A percentile compares a stretch with the other conserved stretches of the same genome.
Evolutionary conservation across 768 basidiomycete genomes (phyloP).

Genomic region (Botryobasidium botryosum): DNA sequence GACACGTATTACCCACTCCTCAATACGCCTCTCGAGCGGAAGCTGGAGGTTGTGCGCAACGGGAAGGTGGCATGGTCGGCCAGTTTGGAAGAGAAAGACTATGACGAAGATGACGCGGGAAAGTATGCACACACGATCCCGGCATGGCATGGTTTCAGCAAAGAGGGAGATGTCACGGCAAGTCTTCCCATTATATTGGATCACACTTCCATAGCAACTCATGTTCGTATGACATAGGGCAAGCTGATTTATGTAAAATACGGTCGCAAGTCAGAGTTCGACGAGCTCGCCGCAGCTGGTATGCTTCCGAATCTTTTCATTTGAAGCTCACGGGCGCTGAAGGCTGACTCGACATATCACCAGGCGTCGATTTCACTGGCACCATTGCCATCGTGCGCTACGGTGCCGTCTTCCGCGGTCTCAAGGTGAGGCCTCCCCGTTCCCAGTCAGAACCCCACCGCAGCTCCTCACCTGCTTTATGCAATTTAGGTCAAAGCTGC

Average conservation of each 20-base stretch:
- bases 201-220: not conserved
- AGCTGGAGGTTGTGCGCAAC: slow-evolving; percentile 44
- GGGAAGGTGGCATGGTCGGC: slow-evolving; percentile 47
- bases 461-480: too few species aligned
- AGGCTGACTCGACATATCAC: too few species aligned
- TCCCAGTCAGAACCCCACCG: slow-evolving; percentile 6
- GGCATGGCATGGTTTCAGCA: slow-evolving; percentile 75
- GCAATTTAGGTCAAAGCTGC: slow-evolving; percentile 55
- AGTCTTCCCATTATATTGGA: slow-evolving; percentile 2
- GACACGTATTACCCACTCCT: slow-evolving; percentile 78
- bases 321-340: not conserved
- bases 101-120: slow-evolving; percentile 53
- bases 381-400: slow-evolving; percentile 56
- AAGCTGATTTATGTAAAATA: slow-evolving; percentile 68
- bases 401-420: slow-evolving; percentile 52
- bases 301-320: not conserved
- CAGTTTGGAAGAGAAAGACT: slow-evolving; percentile 57
- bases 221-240: slow-evolving; percentile 21
- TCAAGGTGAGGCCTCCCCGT: slow-evolving; percentile 45
- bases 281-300: slow-evolving; percentile 38
- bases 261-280: slow-evolving; percentile 57
- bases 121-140: slow-evolving; percentile 50
- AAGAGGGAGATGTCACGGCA: slow-evolving; percentile 46
- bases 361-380: slow-evolving; percentile 56
- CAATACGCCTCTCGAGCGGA: slow-evolving; percentile 57